These are phyloP conservation scores for Aspergillus piperis DNA, from an alignment of 2,329 filamentous ascomycete genomes.

Conservation along the genomic window DNA sequence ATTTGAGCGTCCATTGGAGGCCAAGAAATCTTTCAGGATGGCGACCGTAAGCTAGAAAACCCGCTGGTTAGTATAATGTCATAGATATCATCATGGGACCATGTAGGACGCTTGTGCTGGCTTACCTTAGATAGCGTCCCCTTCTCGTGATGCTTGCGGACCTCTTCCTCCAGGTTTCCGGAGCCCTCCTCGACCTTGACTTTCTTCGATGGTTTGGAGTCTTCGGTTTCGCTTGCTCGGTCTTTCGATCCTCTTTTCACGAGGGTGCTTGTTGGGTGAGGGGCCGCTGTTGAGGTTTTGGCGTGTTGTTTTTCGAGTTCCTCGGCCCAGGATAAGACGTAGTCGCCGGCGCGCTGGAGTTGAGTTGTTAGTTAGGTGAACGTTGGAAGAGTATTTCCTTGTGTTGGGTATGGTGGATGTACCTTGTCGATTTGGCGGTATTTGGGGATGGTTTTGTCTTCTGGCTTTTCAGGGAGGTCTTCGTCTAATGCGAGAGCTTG, in stretches of 20 bases:
- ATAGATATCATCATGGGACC: background rate
- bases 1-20: conserved; percentile 43
- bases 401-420: conserved; percentile 5
- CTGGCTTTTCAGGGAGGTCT: conserved; percentile 71
- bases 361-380: conserved; percentile 11
- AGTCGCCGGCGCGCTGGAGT: conserved; percentile 67
- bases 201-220: conserved; percentile 46
- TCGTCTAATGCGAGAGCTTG: conserved; percentile 91
- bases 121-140: conserved; percentile 46
- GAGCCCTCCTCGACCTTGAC: conserved; percentile 43
- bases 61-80: conserved; percentile 7
- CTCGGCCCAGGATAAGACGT: conserved; percentile 75
- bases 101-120: background rate
- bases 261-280: conserved; percentile 47
- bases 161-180: conserved; percentile 37
- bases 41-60: conserved; percentile 46
- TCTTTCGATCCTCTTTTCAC: conserved; percentile 49
- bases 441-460: conserved; percentile 81
- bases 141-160: conserved; percentile 45
- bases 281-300: conserved; percentile 38
- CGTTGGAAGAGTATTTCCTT: too few species aligned
- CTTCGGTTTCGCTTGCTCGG: conserved; percentile 24
- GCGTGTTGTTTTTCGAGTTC: conserved; percentile 63
- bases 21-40: conserved; percentile 50
- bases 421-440: conserved; percentile 83